Percentiles rank a stretch among this genome's conserved stretches.
Evolutionary conservation across 352 stramenopile genomes (phyloP).

Genomic region (Phytopythium ostracodes): DNA sequence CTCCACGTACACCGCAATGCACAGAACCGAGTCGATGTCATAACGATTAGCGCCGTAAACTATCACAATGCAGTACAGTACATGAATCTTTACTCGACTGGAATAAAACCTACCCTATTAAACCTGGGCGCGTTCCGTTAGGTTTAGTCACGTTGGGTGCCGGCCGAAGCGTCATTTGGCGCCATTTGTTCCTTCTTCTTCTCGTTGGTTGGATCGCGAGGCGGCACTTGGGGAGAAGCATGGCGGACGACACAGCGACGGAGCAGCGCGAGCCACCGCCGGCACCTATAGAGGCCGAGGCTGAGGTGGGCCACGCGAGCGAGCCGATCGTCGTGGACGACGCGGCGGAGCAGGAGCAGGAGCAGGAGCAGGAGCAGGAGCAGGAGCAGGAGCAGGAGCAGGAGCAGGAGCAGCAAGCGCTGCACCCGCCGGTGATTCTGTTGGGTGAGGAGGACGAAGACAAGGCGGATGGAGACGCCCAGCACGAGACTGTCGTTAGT

Average conservation of each 20-base stretch:
- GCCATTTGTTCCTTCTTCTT: not conserved
- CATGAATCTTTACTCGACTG: no score
- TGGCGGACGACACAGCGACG: not conserved
- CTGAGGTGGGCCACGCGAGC: not conserved
- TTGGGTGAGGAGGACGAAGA: not conserved
- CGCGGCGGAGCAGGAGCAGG: not conserved
- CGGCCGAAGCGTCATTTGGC: not conserved
- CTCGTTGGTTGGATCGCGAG: not conserved
- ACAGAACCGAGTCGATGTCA: no score
- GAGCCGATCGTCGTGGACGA: not conserved
- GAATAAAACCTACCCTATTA: no score
- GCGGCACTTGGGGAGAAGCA: not conserved
- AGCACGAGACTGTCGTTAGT: not conserved
- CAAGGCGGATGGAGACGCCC: not conserved
- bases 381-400: not conserved
- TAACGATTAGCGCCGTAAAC: no score
- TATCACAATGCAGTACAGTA: no score
- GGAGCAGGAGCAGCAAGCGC: not conserved
- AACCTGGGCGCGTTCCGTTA: no score
- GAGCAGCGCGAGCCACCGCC: not conserved
- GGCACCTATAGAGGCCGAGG: not conserved
- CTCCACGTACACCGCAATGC: no score
- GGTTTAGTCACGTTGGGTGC: no score
- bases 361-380: not conserved
- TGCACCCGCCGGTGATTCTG: not conserved